phyloP scores from a whole-genome alignment of 345 rosid species.

The Populus pruinosa region DNA sequence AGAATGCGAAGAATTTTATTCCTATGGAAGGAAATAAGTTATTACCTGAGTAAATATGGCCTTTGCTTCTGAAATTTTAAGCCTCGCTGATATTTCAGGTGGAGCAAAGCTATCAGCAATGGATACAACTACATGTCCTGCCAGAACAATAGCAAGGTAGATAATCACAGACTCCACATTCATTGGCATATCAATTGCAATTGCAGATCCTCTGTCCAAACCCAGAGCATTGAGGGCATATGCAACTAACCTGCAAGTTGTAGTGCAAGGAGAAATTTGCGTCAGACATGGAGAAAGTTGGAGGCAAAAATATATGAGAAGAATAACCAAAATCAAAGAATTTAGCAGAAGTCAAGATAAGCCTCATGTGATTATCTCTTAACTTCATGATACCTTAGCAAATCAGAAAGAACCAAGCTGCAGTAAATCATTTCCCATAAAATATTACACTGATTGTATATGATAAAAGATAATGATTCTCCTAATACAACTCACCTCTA shows the following conservation, averaged over 20 bases:
- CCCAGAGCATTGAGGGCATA: slow-evolving; percentile 60
- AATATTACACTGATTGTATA: no score
- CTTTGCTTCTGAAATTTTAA: slow-evolving; percentile 74
- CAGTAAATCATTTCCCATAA: background rate
- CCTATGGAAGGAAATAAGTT: background rate
- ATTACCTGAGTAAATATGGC: slow-evolving; percentile 92
- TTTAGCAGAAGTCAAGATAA: background rate
- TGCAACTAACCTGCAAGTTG: slow-evolving; percentile 68
- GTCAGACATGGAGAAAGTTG: background rate
- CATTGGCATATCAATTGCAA: slow-evolving; percentile 97
- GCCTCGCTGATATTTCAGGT: slow-evolving; percentile 78
- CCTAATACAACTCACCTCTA: background rate
- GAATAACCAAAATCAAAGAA: background rate
- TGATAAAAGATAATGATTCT: background rate
- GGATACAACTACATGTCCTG: slow-evolving; percentile 86
- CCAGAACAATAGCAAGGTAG: slow-evolving; percentile 84
- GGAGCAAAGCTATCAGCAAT: slow-evolving; percentile 97
- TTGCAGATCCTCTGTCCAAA: slow-evolving; percentile 72
- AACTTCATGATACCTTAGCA: background rate
- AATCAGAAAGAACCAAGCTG: background rate
- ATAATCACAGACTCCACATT: slow-evolving; percentile 76
- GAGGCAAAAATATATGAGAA: no score
- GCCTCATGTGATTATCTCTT: background rate
- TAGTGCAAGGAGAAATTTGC: slow-evolving; percentile 4
- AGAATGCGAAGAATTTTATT: background rate